Base-by-base conservation (phyloP, 129 eudicot species). In the Solidago caesia region DNA sequence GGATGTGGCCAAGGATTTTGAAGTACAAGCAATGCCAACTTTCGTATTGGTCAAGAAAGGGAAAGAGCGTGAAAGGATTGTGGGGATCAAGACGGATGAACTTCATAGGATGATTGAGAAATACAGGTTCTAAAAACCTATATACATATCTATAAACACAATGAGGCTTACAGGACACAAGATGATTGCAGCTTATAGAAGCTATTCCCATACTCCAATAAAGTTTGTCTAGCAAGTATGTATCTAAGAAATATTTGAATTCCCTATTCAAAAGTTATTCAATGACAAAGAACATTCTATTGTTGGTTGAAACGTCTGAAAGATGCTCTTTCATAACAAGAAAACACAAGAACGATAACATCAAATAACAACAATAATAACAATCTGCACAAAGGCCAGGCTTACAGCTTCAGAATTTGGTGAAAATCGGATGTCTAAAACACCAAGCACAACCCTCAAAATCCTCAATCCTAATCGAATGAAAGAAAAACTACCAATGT, bases 21-120 rank as follows among this genome's bases (percentile, higher is more conserved):
- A 71, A 6, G 92, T 93, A 55, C 86, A 86, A 21, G 89, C 90
- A 70, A 84, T 88, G 98, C 98, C 96, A 44, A 86, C 98, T 3
- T 90, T 90, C 44, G 27, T 88, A 49, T 45, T 93, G 67, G 73
- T 93, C 12, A 90, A 88, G 84, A 86, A 76, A 76, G 98, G 98
- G 12, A 83, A 88, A 80, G 75, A 75, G 58, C 73, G 85, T 26
- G 98, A 88, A 67, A 93, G 83, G 82, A 67, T 86, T 72, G 88
- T 90, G 43, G 98, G 98, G 21, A 92, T 83, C 71, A 83, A 81
- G 41, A 90, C 84, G 66, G 96, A 86, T 9, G 90, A 86, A 42
- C 92, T 92, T 51, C 87, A 82, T 52, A 81, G 79, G 73, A 86
- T 87, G 82, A 88, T 89, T 70, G 90, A 90, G 77, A 93, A 84